Conservation (phyloP, 441 rosid genomes). For the Adansonia gregorii region DNA sequence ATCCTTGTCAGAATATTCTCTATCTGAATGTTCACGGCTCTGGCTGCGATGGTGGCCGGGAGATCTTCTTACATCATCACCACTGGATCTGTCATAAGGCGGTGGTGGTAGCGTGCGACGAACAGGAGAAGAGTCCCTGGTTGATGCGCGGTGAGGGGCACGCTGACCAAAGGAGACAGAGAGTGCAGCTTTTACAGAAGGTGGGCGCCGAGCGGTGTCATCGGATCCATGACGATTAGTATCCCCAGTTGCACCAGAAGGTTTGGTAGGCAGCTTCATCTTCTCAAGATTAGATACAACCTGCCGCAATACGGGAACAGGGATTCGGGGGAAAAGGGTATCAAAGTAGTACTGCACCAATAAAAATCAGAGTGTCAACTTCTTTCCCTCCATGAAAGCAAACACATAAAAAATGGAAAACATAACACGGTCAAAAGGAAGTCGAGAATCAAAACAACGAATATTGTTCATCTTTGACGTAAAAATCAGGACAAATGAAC, state of each 20-base stretch:
- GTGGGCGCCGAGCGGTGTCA: conserved; percentile 96
- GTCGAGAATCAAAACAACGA: neutral
- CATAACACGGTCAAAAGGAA: neutral
- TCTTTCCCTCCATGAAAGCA: neutral
- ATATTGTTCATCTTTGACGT: neutral
- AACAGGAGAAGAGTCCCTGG: conserved; percentile 96
- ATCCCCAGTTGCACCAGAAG: conserved; percentile 87
- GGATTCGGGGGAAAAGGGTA: conserved; percentile 94
- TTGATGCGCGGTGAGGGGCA: conserved; percentile 99
- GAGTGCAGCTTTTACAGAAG: conserved; percentile 98
- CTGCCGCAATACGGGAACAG: conserved; percentile 93
- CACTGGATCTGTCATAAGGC: conserved; percentile 51
- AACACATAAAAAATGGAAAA: neutral
- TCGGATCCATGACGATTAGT: conserved; percentile 78
- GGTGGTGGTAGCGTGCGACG: conserved; percentile 78
- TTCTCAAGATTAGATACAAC: conserved; percentile 80
- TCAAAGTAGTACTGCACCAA: conserved; percentile 90
- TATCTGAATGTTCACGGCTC: conserved; percentile 71
- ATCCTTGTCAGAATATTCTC: conserved; percentile 55
- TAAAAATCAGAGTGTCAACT: conserved; percentile 21
- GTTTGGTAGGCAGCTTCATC: conserved; percentile 85
- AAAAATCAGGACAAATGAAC: neutral
- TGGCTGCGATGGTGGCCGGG: conserved; percentile 62
- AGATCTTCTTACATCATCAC: conserved; percentile 62
- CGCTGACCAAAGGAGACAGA: conserved; percentile 99